Base-by-base conservation (phyloP, 805 yeast species). In the Geotrichum ghanense region DNA sequence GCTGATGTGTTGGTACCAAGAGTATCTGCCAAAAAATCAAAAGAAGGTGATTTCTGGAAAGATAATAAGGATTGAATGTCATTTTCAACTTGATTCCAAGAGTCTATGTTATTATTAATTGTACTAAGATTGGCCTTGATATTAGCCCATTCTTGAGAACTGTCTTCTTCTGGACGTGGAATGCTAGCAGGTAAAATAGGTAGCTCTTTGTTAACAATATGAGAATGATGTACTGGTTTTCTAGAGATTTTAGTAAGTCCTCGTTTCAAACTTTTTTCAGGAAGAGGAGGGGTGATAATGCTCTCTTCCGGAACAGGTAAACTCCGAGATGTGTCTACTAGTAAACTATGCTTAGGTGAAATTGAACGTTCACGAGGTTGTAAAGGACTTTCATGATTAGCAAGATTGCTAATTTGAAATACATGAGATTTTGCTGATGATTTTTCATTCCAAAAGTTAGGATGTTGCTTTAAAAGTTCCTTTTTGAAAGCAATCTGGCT, bases 101-200 rank as follows among this genome's bases (percentile, higher is more conserved):
- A n/a, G 14, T n/a, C 16, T 6, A 31, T 31, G 37, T 31, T 31
- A 31, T 31, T 12, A 31, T 31, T 31, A 5, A 31, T 31, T 16
- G 37, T 31, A 12, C 5, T 31, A 16, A 31, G 16, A n/a, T 31
- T 31, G 16, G 37, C 37, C 14, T 31, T 31, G 37, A 31, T 31
- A n/a, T 31, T 31, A 31, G 37, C 37, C 37, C 37, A 31, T 10
- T 31, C 37, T 31, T 24, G 27, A 24, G 27, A 24, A 24, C 27
- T 7, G 27, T 24, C 16, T n/a, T 31, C 5, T 10, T n/a, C 16
- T 19, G 37, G 5, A 10, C 7, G 37, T n/a, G n/a, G n/a, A n/a
- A n/a, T n/a, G n/a, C n/a, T n/a, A n/a, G n/a, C n/a, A n/a, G n/a
- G n/a, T n/a, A n/a, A n/a, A n/a, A n/a, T n/a, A n/a, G n/a, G n/a